Evolutionary conservation across 78 protist species (phyloP), one percentile per base, ranked within the genome.

Genomic region (Isochrysis galbana): DNA sequence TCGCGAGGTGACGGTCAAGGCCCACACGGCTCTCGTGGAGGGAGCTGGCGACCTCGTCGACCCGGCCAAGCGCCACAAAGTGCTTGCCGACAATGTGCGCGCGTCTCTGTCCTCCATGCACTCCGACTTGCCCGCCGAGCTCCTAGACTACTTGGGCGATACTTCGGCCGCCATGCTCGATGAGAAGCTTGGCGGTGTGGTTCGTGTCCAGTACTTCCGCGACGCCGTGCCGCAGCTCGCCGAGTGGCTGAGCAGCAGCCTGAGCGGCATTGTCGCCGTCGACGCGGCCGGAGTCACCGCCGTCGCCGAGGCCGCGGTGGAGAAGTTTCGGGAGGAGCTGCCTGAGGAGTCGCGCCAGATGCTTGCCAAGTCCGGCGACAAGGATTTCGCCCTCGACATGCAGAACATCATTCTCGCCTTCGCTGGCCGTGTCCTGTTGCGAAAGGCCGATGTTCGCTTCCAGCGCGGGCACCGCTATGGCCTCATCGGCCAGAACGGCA

Each of bases 401-500:
- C 88, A 44, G 47, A 80, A 80, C 88, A 44, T 42, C 88, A 80
- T 80, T 51, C 51, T 44, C 88, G 88, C 47, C 42, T 80, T 80
- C 25, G 88, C 88, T 25, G 88, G 88, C 36, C 88, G 88, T 38
- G 88, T 80, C 44, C 88, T 80, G 55, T 51, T 80, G 38, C 51
- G 55, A 5, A 44, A 44, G 47, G 88, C 88, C 39, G 38, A 42
- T 38, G 0, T 80, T 38, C 88, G 88, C 7, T 44, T 91, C 61
- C 36, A 82, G 54, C 39, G 44, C 34, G 89, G 83, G 17, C 41
- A 77, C 74, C 44, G 89, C 34, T 77, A 77, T 41, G 93, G 93
- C 10, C 90, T 91, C 32, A n/a, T 91, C 80, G 93, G 93, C 22
- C 69, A 34, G 82, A 91, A 91, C 51, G 93, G 93, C 42, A 17